Percentiles rank a stretch among this genome's conserved stretches.
Evolutionary conservation across 371 early-diverging fungal genomes (phyloP).

Genomic region (Mortierella sp.): DNA sequence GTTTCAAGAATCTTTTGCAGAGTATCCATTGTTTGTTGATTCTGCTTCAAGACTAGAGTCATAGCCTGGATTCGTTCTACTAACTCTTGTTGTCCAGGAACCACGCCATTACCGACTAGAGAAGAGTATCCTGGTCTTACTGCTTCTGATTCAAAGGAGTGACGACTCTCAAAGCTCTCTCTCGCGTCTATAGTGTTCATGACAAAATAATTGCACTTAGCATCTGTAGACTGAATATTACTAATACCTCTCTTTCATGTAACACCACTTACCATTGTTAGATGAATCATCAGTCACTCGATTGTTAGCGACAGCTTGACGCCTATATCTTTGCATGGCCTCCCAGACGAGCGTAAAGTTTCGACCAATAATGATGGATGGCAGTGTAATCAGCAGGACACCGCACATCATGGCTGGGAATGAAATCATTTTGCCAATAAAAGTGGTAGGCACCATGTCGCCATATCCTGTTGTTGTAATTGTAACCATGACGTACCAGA

Average conservation of each 20-base stretch:
- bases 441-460: conserved; percentile 88
- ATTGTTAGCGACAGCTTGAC: conserved; percentile 37
- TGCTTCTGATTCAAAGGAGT: conserved; percentile 33
- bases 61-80: conserved; percentile 62
- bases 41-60: conserved; percentile 64
- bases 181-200: conserved; percentile 14
- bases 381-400: conserved; percentile 86
- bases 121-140: conserved; percentile 34
- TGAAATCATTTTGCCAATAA: conserved; percentile 85
- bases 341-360: conserved; percentile 92
- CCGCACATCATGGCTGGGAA: conserved; percentile 91
- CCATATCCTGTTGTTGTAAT: conserved; percentile 91
- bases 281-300: conserved; percentile 19
- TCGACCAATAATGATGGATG: conserved; percentile 90
- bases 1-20: conserved; percentile 62
- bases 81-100: conserved; percentile 56
- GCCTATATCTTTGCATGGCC: conserved; percentile 67
- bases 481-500: conserved; percentile 88
- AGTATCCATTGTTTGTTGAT: conserved; percentile 66
- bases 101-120: conserved; percentile 12
- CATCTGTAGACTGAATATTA: not conserved
- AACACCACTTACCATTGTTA: conserved; percentile 28
- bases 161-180: conserved; percentile 48
- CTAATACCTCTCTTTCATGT: not conserved
- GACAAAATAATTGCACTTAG: not conserved